Evolutionary conservation across 192 early-diverging fungal genomes (phyloP).

Genomic region (Chytriomyces sp.): DNA sequence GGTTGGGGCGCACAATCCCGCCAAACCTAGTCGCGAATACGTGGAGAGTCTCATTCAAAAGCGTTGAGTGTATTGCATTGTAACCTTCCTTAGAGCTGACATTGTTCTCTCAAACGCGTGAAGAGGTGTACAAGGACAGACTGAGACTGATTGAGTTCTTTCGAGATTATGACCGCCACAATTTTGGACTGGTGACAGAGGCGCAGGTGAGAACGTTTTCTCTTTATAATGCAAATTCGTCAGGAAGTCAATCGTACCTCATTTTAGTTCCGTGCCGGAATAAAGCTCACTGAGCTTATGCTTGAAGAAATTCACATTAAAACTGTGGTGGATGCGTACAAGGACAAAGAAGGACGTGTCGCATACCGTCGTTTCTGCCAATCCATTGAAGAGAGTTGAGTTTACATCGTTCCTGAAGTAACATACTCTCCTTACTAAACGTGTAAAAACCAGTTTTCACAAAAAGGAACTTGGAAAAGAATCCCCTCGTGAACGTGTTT

Average conservation of each 20-base stretch:
- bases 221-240: constrained; percentile 6
- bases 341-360: constrained; percentile 41
- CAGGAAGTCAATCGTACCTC: neutral
- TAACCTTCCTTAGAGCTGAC: neutral
- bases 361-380: constrained; percentile 50
- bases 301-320: constrained; percentile 40
- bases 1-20: constrained; percentile 10
- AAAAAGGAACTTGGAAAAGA: constrained; percentile 48
- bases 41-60: constrained; percentile 54
- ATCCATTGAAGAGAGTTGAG: constrained; percentile 41
- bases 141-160: constrained; percentile 59
- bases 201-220: constrained; percentile 34
- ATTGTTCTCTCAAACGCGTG: neutral
- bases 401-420: neutral
- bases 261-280: constrained; percentile 51
- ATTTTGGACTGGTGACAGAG: constrained; percentile 50
- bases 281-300: constrained; percentile 36
- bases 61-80: constrained; percentile 39
- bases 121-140: constrained; percentile 58
- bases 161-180: constrained; percentile 60
- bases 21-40: constrained; percentile 24
- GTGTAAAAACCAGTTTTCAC: constrained; percentile 47
- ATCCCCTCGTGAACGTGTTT: constrained; percentile 48
- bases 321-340: constrained; percentile 39
- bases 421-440: neutral